These are phyloP conservation scores for Coniochaeta sp. DNA, from an alignment of 2,329 filamentous ascomycete species.

Conservation along the genomic window DNA sequence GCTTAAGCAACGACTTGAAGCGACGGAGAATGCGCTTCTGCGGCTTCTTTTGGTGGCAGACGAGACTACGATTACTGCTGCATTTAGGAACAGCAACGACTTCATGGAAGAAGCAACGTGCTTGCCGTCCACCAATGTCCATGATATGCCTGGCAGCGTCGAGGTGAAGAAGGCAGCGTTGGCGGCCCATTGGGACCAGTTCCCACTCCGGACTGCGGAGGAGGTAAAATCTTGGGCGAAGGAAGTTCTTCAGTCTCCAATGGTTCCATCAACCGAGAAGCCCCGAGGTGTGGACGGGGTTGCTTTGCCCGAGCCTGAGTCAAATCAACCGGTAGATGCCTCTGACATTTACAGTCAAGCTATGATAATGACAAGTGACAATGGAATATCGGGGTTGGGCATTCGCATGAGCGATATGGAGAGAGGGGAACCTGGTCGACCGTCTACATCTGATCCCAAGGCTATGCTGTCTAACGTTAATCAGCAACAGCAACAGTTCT, in stretches of 20 bases:
- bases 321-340: not conserved
- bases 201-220: not conserved
- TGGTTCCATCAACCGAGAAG: not conserved
- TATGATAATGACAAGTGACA: not conserved
- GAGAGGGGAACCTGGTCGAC: not conserved
- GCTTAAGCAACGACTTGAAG: not conserved
- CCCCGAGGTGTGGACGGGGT: not conserved
- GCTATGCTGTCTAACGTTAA: not conserved
- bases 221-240: not conserved
- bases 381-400: not conserved
- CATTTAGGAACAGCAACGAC: not conserved
- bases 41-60: not conserved
- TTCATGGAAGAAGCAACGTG: not conserved
- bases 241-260: not conserved
- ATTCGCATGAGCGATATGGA: not conserved
- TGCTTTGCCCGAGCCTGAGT: not conserved
- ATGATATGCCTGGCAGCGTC: not conserved
- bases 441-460: not conserved
- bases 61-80: not conserved
- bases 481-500: not conserved
- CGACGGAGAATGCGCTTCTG: not conserved
- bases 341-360: not conserved
- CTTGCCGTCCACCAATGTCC: not conserved
- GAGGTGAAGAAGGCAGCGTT: slow-evolving; percentile 1
- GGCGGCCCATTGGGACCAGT: not conserved